Evolutionary conservation across 805 yeast species (phyloP), one percentile per base, ranked within the genome.

Genomic region (Barnettozyma vustinii): DNA sequence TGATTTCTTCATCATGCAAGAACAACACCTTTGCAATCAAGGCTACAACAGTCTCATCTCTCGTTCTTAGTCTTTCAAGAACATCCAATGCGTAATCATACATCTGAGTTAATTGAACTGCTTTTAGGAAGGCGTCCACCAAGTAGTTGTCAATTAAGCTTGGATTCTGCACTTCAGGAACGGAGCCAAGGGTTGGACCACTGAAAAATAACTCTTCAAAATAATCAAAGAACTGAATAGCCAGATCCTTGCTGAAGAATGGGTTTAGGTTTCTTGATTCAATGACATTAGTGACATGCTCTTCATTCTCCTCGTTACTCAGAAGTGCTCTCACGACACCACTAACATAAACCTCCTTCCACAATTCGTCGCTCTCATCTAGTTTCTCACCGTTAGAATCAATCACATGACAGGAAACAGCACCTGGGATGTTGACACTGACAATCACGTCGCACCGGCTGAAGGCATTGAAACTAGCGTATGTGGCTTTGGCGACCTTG

Each of bases 201-300:
- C 76, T 75, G 56, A 69, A 70, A 61, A 84, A 89, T 50, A 89
- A 73, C 46, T 67, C 62, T 63, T 83, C 89, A 62, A 86, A 86
- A 1, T 83, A 87, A 20, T 69, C 68, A 46, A 87, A 63, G 61
- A 88, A 88, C 46, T 67, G 64, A 47, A 69, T 68, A 2, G 84
- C 81, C 13, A 73, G 66, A 27, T 70, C 74, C 9, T 70, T 68
- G 30, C 67, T 68, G 25, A 73, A 61, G 52, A 94, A 77, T 5
- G 97, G 97, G 58, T 89, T 85, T 49, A 88, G 73, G 51, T 84
- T 81, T 55, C 96, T 78, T 36, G 94, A 84, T 62, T 91, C 96
- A 9, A 90, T 96, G 48, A 94, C 76, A 45, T 79, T 75, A 42
- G 75, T 73, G 59, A 70, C 85, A 69, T 67, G 83, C 65, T 86